Conservation (phyloP, 129 eudicot species). For the Kitagawia praeruptora region DNA sequence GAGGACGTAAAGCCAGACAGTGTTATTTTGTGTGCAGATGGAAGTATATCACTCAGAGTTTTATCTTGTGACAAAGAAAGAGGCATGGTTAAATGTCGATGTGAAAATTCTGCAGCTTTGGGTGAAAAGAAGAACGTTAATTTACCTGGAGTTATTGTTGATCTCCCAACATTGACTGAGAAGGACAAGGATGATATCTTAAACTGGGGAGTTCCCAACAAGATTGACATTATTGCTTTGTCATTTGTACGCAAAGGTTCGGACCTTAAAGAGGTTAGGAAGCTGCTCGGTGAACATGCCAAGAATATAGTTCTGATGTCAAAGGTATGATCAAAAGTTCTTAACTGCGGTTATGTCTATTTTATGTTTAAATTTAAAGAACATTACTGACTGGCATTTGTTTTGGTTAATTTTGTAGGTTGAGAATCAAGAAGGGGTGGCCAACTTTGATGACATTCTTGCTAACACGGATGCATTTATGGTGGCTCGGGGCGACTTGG, state of each 20-base stretch:
- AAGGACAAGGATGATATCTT: slow-evolving; percentile 69
- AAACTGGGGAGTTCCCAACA: slow-evolving; percentile 67
- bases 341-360: neutral
- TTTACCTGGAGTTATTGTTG: slow-evolving; percentile 56
- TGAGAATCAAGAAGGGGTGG: slow-evolving; percentile 77
- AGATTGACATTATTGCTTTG: slow-evolving; percentile 66
- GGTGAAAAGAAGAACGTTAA: slow-evolving; percentile 55
- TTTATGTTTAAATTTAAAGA: neutral
- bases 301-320: slow-evolving; percentile 65
- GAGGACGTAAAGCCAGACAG: slow-evolving; percentile 40
- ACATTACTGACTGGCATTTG: neutral
- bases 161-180: slow-evolving; percentile 67
- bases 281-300: slow-evolving; percentile 52
- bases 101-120: slow-evolving; percentile 54
- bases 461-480: slow-evolving; percentile 63
- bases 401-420: slow-evolving; percentile 27
- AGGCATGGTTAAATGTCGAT: slow-evolving; percentile 41
- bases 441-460: slow-evolving; percentile 57
- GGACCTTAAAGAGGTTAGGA: slow-evolving; percentile 54
- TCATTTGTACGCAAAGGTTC: slow-evolving; percentile 80
- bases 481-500: slow-evolving; percentile 75
- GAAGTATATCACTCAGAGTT: slow-evolving; percentile 40
- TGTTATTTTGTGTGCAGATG: slow-evolving; percentile 49
- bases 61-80: slow-evolving; percentile 42
- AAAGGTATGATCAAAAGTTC: slow-evolving; percentile 32